Evolutionary conservation across 768 basidiomycete genomes (phyloP), one percentile per base, ranked within the genome.

Genomic region (Hygrophorus russula): DNA sequence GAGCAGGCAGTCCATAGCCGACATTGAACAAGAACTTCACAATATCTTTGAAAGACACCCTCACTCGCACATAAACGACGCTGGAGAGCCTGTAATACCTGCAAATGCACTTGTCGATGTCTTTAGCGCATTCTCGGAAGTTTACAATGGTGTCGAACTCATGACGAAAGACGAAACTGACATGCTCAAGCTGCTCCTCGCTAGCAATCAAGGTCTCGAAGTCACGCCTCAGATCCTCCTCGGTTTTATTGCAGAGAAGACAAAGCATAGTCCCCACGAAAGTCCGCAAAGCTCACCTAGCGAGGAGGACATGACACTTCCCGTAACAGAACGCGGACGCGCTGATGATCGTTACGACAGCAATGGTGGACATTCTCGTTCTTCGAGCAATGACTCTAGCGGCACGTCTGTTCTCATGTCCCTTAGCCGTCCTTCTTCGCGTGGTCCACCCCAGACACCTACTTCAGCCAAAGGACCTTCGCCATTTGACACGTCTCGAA

Each of bases 61-160:
- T 9, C 62, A 74, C 36, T 73, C 74, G 31, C 70, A 74, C 55
- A 53, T 65, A 42, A 78, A 79, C 55, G 72, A 77, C 15, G 61
- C 68, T 14, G 75, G 74, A 41, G 75, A 78, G 44, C 73, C 79
- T 28, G 70, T 72, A 14, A 77, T 89, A 50, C 82, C 84, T 10
- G 85, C 74, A 35, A 71, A 75, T 48, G 73, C 71, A n/a, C 73
- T 89, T 30, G 69, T 80, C 28, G 80, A 84, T 52, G 73, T 89
- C 24, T 71, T 89, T 35, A 69, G 71, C 36, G 65, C 73, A 12
- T 82, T 82, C 53, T 74, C 75, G 3, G 66, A 78, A 24, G 59
- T 71, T 4, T 78, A 78, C 55, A 63, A 73, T 47, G 76, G 77
- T 9, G 64, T 70, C 14, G 71, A 81, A 49, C 72, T 89, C n/a